Evolutionary conservation across 352 stramenopile genomes (phyloP).

Genomic region (Phytophthora pini): DNA sequence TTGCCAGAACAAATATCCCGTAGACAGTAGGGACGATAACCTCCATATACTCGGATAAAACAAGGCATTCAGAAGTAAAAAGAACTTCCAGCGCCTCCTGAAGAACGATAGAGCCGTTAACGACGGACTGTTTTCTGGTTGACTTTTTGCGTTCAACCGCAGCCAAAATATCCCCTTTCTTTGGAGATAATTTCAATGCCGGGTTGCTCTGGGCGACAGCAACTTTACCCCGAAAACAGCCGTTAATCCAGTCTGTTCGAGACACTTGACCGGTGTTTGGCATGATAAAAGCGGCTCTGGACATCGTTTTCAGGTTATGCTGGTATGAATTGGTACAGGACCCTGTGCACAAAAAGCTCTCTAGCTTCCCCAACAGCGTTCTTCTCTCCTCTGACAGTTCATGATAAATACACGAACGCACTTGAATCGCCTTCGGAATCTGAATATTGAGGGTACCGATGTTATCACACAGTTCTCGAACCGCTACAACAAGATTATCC

Average conservation of each 20-base stretch:
- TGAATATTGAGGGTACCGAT: neutral
- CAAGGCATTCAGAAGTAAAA: conserved; percentile 46
- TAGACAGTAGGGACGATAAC: conserved; percentile 42
- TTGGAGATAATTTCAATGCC: neutral
- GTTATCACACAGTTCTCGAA: conserved; percentile 1
- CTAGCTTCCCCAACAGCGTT: neutral
- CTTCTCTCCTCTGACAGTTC: conserved; percentile 6
- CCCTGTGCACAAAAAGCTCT: neutral
- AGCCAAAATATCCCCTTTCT: neutral
- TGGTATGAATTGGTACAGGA: conserved; percentile 2
- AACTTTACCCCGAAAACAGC: conserved; percentile 1
- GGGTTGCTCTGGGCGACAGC: neutral
- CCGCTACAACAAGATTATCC: neutral
- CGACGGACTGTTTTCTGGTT: conserved; percentile 10
- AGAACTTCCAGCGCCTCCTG: conserved; percentile 28
- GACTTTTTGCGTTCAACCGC: neutral
- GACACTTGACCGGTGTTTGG: neutral
- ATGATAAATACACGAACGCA: conserved; percentile 20
- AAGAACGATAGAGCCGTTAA: conserved; percentile 14
- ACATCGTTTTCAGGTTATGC: conserved; percentile 9
- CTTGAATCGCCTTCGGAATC: neutral
- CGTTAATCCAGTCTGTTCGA: neutral
- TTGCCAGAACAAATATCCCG: conserved; percentile 14
- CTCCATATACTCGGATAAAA: conserved; percentile 52
- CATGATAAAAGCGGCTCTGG: neutral